phyloP scores from a whole-genome alignment of 73 alveolate genomes.

The Tetrahymena malaccensis region DNA sequence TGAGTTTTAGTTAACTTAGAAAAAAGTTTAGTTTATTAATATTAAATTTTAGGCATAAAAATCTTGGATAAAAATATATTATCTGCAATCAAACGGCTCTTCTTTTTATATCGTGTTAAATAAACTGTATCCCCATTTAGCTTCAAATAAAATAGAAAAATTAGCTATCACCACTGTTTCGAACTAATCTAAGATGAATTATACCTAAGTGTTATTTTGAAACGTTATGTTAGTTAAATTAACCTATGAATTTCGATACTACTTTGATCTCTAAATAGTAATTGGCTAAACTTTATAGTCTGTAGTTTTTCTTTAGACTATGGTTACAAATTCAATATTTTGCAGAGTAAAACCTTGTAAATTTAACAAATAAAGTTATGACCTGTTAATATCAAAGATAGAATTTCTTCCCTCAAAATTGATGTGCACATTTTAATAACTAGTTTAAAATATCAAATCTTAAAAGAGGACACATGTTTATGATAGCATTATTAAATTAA shows the following conservation, averaged over 20 bases:
- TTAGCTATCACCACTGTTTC: neutral
- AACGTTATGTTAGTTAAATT: neutral
- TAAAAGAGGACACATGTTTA: neutral
- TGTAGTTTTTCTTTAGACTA: neutral
- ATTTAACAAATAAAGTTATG: neutral
- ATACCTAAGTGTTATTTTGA: neutral
- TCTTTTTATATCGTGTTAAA: neutral
- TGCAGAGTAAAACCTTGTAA: neutral
- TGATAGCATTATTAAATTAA: neutral
- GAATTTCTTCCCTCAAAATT: neutral
- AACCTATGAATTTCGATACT: neutral
- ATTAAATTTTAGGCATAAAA: neutral
- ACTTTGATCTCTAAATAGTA: neutral
- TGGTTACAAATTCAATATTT: neutral
- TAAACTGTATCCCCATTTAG: neutral
- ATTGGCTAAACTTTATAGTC: neutral
- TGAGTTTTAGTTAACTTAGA: neutral
- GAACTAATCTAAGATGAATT: neutral
- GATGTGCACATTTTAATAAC: neutral
- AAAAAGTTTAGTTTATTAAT: neutral
- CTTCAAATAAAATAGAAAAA: neutral
- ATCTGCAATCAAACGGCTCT: neutral
- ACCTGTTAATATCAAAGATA: neutral
- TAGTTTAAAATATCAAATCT: neutral
- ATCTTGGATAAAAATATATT: neutral